Evolutionary conservation across 1,139 yeast species (phyloP).

Genomic region (Candida albicans): DNA sequence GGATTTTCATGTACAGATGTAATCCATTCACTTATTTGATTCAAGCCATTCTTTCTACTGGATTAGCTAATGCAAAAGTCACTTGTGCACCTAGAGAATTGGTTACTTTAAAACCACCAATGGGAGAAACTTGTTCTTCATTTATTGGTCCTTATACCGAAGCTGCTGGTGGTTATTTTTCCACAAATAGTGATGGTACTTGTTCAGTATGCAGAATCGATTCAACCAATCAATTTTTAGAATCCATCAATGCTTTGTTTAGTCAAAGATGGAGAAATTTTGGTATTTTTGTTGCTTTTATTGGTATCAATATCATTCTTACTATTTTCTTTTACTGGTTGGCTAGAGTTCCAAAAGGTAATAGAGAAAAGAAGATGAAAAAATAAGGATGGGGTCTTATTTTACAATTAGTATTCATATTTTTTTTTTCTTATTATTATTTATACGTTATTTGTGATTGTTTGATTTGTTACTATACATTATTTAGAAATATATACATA

Average conservation of each 20-base stretch:
- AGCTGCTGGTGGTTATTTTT: slow-evolving; percentile 49
- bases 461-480: too few relatives aligned
- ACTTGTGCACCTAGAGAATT: slow-evolving; percentile 28
- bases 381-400: too few relatives aligned
- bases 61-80: slow-evolving; percentile 26
- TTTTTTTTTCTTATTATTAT: neutral
- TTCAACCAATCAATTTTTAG: slow-evolving; percentile 53
- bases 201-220: slow-evolving; percentile 56
- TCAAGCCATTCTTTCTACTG: slow-evolving; percentile 28
- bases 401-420: too few relatives aligned
- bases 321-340: slow-evolving; percentile 67
- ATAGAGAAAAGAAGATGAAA: slow-evolving; percentile 21
- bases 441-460: too few relatives aligned
- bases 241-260: slow-evolving; percentile 41
- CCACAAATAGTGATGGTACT: slow-evolving; percentile 21
- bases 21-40: slow-evolving; percentile 68
- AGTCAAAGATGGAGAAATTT: slow-evolving; percentile 65
- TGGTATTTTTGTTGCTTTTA: slow-evolving; percentile 54
- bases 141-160: slow-evolving; percentile 48
- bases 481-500: too few relatives aligned
- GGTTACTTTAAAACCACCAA: slow-evolving; percentile 30
- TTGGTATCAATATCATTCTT: slow-evolving; percentile 51
- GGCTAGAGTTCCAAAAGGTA: slow-evolving; percentile 69
- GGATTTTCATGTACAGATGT: slow-evolving; percentile 61
- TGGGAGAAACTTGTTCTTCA: slow-evolving; percentile 57